A percentile compares a stretch with the other conserved stretches of the same genome.
Evolutionary conservation across 805 yeast genomes (phyloP).

Genomic region (Zygosaccharomyces siamensis): DNA sequence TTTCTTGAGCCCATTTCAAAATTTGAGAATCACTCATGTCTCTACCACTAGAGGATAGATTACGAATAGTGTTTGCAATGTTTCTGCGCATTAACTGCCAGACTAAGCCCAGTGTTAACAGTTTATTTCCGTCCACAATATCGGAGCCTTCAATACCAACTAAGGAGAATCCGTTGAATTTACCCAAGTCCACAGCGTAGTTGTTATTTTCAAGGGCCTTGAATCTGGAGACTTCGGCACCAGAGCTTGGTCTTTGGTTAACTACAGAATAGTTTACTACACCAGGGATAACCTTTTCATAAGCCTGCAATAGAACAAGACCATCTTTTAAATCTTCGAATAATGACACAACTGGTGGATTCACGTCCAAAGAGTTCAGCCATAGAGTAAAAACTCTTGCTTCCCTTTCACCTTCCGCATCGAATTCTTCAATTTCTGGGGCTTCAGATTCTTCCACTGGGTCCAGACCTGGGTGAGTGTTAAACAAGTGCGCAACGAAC

Average conservation of each 20-base stretch:
- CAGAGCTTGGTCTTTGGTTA: slow-evolving; percentile 76
- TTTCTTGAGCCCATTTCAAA: slow-evolving; percentile 87
- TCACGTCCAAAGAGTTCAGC: slow-evolving; percentile 94
- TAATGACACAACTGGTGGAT: slow-evolving; percentile 85
- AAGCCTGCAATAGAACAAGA: slow-evolving; percentile 80
- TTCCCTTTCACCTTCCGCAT: slow-evolving; percentile 99
- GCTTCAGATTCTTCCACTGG: slow-evolving; percentile 89
- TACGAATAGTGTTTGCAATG: slow-evolving; percentile 75
- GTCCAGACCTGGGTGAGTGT: slow-evolving; percentile 93
- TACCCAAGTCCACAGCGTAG: slow-evolving; percentile 95
- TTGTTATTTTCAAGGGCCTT: slow-evolving; percentile 97
- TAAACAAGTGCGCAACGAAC: slow-evolving; percentile 94
- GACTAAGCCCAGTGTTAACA: slow-evolving; percentile 85
- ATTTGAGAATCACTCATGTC: slow-evolving; percentile 82
- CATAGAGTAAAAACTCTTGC: slow-evolving; percentile 97
- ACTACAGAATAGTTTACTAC: slow-evolving; percentile 73
- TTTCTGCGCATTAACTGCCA: slow-evolving; percentile 99
- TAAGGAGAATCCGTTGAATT: slow-evolving; percentile 83
- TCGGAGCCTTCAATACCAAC: slow-evolving; percentile 99
- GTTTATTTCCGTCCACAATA: slow-evolving; percentile 86
- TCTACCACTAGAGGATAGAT: slow-evolving; percentile 65
- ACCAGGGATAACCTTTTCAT: slow-evolving; percentile 93
- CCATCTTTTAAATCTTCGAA: slow-evolving; percentile 97
- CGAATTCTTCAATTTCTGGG: slow-evolving; percentile 94
- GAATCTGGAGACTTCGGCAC: slow-evolving; percentile 76